A percentile compares a stretch with the other conserved stretches of the same genome.
phyloP scores from a whole-genome alignment of 139 green algal species.

The Dunaliella primolecta region DNA sequence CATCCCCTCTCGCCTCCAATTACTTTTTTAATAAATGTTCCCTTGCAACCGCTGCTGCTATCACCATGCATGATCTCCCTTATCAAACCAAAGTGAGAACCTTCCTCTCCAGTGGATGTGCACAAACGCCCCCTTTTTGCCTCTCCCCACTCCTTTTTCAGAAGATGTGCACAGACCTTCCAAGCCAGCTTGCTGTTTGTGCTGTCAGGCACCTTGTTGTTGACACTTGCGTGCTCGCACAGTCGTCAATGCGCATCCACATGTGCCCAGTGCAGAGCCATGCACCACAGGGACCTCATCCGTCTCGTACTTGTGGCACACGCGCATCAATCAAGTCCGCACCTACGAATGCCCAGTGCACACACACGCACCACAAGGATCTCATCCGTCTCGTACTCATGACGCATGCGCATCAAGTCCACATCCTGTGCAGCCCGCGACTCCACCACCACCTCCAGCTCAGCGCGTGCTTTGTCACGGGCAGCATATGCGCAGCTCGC shows the following conservation, averaged over 20 bases:
- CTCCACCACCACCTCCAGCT: slow-evolving; percentile 1
- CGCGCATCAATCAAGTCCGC: not conserved
- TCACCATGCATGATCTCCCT: too few species aligned
- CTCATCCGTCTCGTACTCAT: slow-evolving; percentile 16
- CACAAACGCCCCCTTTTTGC: not conserved
- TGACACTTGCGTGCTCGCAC: too few species aligned
- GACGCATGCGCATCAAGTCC: not conserved
- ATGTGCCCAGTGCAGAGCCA: not conserved
- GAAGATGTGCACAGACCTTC: not conserved
- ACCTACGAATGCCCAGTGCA: not conserved
- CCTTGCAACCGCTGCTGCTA: too few species aligned
- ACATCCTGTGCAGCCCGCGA: slow-evolving; percentile 6
- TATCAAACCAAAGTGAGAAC: too few species aligned
- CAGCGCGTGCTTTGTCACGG: not conserved
- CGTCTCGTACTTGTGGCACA: slow-evolving; percentile 13
- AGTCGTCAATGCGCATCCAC: too few species aligned
- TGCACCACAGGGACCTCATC: slow-evolving; percentile 12
- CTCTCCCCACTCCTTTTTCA: not conserved
- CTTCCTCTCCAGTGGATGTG: too few species aligned
- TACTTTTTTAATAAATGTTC: too few species aligned
- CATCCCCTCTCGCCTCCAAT: too few species aligned
- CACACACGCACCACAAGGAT: slow-evolving; percentile 9
- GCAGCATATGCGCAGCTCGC: not conserved
- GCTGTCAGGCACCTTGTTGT: not conserved
- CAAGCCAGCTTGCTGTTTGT: not conserved